Base-by-base conservation (phyloP, 75 land plant genomes). In the Azolla pinnata region DNA sequence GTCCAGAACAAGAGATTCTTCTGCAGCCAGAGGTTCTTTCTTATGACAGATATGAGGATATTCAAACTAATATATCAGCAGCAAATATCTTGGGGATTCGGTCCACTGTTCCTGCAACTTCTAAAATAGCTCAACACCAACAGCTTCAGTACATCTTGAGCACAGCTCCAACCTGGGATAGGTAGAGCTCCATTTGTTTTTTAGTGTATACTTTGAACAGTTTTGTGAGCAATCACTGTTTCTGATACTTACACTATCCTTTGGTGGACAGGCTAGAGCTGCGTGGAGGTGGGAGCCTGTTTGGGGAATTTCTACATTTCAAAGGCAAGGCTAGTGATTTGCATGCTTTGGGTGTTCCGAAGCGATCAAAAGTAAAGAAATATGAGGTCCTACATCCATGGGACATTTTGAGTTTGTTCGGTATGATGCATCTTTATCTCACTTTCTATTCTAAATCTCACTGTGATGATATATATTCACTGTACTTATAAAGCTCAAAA, bases 101-200 rank as follows among this genome's bases (percentile, higher is more conserved):
- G 2, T 2, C 54, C 1, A 1, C 2, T 29, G 2, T 24, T 25
- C 1, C 2, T 23, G 27, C 4, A 24, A 52, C 3, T 52, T 2
- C 4, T 27, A 3, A 21, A 25, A 26, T 2, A 3, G 2, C 25
- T 52, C 14, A 3, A 3, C 29, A 3, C 29, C 18, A 23, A 19
- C 54, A 52, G 2, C 54, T 52, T 9, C 54, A 23, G 3, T 52
- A 24, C 28, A 25, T 52, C 14, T 29, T 52, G 29, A 52, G 14
- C 28, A 52, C 54, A 25, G 54, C 54, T 25, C 54, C 54, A 23
- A 52, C 54, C 3, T 52, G 54, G 54, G 54, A 52, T 14, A 52
- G 54, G 54, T 52, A 3, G 2, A 29, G 24, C 27, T 25, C 5
- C 2, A 29, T 19, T 2, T 14, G 4, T 24, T 8, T 48, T 48